phyloP scores from a whole-genome alignment of 2,329 filamentous ascomycete species.

The Trichophaea hybrida region DNA sequence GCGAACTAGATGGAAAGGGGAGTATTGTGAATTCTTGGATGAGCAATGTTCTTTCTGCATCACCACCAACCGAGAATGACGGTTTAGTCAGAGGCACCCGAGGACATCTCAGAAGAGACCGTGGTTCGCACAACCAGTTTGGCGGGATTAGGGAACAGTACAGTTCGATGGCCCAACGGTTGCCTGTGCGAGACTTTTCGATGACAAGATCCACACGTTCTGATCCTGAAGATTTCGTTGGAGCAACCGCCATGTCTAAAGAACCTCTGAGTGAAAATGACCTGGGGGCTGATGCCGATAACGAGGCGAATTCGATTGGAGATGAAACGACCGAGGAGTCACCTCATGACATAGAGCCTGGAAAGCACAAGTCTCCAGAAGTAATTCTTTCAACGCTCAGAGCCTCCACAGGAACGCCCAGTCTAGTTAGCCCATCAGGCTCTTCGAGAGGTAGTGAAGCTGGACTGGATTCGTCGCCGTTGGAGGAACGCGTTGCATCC shows the following conservation, averaged over 20 bases:
- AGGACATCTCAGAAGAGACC: background rate
- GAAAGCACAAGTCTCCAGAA: background rate
- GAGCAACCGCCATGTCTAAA: background rate
- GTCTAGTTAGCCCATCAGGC: too few species aligned
- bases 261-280: background rate
- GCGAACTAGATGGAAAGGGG: conserved; percentile 7
- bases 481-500: background rate
- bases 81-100: conserved; percentile 21
- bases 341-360: conserved; percentile 3
- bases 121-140: background rate
- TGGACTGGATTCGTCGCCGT: too few species aligned
- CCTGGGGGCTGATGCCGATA: conserved; percentile 32
- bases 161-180: background rate
- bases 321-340: conserved; percentile 29
- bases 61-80: conserved; percentile 38
- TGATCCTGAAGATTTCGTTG: conserved; percentile 11
- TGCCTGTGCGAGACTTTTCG: background rate
- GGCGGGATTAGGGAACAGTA: background rate
- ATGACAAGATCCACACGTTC: background rate
- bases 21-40: conserved; percentile 16
- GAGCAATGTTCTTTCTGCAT: conserved; percentile 29
- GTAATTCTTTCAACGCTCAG: background rate
- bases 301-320: conserved; percentile 38
- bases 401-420: background rate
- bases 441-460: too few species aligned